These are phyloP conservation scores for Myxozyma geophila DNA, from an alignment of 805 yeast genomes.

Conservation along the genomic window DNA sequence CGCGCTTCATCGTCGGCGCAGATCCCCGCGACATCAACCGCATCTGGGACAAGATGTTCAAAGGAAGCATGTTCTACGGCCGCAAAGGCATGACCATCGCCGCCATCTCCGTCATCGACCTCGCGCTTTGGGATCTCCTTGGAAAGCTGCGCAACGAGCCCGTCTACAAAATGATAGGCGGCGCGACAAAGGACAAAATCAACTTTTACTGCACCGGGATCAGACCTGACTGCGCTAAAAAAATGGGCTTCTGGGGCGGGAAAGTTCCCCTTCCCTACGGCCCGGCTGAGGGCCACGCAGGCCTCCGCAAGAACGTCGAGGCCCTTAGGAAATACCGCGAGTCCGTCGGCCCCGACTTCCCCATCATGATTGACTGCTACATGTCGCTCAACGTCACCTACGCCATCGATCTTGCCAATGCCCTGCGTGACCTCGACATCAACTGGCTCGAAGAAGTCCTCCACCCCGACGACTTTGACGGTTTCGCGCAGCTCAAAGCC, in stretches of 20 bases:
- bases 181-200: conserved; percentile 53
- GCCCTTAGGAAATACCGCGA: conserved; percentile 53
- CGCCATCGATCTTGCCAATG: conserved; percentile 52
- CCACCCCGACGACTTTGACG: conserved; percentile 58
- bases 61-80: conserved; percentile 58
- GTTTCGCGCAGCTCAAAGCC: conserved; percentile 52
- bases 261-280: conserved; percentile 58
- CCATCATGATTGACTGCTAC: conserved; percentile 59
- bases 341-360: conserved; percentile 57
- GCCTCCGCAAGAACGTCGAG: conserved; percentile 53
- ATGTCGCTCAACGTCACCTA: conserved; percentile 57
- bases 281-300: conserved; percentile 57
- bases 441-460: conserved; percentile 60
- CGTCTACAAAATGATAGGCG: conserved; percentile 58
- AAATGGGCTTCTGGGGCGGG: conserved; percentile 60
- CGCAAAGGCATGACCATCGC: conserved; percentile 57
- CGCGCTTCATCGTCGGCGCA: conserved; percentile 52
- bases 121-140: conserved; percentile 57
- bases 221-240: conserved; percentile 54
- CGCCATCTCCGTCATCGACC: conserved; percentile 53
- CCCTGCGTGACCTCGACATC: conserved; percentile 52
- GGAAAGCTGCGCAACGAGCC: conserved; percentile 58
- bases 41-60: conserved; percentile 56
- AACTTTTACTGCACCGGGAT: conserved; percentile 58
- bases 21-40: conserved; percentile 55